Evolutionary conservation across 192 early-diverging fungal genomes (phyloP), one percentile per base, ranked within the genome.

Genomic region (Backusella parvicylindrica): DNA sequence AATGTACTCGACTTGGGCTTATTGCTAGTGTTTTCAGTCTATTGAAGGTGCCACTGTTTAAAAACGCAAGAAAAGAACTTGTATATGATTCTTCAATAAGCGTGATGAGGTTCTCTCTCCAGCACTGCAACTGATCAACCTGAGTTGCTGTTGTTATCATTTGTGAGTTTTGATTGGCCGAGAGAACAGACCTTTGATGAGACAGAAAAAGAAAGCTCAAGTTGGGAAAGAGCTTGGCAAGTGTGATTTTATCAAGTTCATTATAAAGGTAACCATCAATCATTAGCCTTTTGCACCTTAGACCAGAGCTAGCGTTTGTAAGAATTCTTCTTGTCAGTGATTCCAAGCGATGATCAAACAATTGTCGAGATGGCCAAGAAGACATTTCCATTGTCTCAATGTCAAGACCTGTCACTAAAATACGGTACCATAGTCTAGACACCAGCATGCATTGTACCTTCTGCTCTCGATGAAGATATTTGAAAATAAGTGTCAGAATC

Each of bases 51-150:
- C 53, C 53, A 28, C 53, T 60, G 21, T 28, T 60, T 26, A 60
- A 60, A 12, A 60, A 26, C 53, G 8, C 11, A 60, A 60, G 21
- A 26, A 60, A 60, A 4, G 53, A 60, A n/a, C 53, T 26, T 60
- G 53, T 60, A 60, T 60, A 60, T 26, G 53, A 60, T 60, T 60
- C 53, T 28, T 60, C 53, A 60, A 60, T 60, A 26, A 60, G 53
- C 6, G 53, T 30, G 23, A 26, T 28, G 11, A 60, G 26, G 12
- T 60, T 60, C 7, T 26, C 53, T 60, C 53, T 60, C 53, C 53
- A 60, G 23, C 53, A 60, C n/a, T 60, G 53, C 9, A 60, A 28
- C 0, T 60, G 53, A 23, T 23, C 26, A 28, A 15, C 2, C 26
- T 60, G 53, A 12, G 53, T 3, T 13, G 53, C 28, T 12, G 53